Percentiles rank a stretch among this genome's conserved stretches.
Evolutionary conservation across 768 basidiomycete species (phyloP).

Genomic region (Leccinum disarticulatum): DNA sequence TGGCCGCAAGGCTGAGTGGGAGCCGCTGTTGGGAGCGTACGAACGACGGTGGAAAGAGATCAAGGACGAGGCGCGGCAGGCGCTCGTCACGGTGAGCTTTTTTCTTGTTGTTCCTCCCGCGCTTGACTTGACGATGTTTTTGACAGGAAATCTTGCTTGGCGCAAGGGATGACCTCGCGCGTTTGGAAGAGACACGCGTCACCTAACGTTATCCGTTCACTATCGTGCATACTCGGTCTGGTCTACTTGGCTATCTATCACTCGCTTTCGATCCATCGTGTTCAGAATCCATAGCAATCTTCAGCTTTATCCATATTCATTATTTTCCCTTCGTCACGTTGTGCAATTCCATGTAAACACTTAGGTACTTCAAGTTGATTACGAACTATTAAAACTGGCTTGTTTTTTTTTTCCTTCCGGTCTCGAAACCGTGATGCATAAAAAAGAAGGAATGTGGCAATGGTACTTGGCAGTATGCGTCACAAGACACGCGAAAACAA

Average conservation of each 20-base stretch:
- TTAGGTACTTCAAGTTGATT: not conserved
- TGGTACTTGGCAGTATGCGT: not conserved
- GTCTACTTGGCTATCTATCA: not conserved
- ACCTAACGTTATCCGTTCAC: constrained; percentile 1
- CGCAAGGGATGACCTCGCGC: constrained; percentile 54
- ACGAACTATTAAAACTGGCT: not conserved
- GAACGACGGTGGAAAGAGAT: constrained; percentile 72
- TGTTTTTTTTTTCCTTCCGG: not conserved
- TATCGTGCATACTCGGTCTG: no score
- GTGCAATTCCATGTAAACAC: not conserved
- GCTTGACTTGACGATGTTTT: not conserved
- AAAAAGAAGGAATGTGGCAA: not conserved
- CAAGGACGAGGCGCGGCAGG: constrained; percentile 63
- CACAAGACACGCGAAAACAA: not conserved
- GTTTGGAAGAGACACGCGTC: constrained; percentile 36
- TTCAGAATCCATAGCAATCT: not conserved
- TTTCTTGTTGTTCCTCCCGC: not conserved
- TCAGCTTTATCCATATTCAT: not conserved
- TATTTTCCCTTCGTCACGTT: not conserved
- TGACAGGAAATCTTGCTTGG: constrained; percentile 49
- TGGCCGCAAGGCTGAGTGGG: constrained; percentile 54
- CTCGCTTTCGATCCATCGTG: not conserved
- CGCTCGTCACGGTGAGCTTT: constrained; percentile 53
- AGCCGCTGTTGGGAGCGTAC: constrained; percentile 53
- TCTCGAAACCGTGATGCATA: not conserved